Evolutionary conservation across 2,329 filamentous ascomycete genomes (phyloP).

Genomic region (Cytospora mali): DNA sequence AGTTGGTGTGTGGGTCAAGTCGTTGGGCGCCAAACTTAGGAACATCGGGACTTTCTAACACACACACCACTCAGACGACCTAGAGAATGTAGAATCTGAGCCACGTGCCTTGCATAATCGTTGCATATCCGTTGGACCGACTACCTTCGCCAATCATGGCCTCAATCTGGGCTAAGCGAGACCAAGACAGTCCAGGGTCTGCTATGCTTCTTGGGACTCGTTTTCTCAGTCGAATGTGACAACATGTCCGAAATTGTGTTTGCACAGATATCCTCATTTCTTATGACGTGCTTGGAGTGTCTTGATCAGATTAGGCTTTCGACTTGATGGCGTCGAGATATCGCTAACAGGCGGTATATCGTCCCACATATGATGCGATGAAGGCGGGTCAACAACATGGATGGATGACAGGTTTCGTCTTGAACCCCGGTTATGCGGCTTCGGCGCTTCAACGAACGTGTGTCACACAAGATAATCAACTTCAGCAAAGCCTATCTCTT

Average conservation of each 20-base stretch:
- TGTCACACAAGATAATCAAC: constrained; percentile 6
- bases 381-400: neutral
- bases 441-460: constrained; percentile 7
- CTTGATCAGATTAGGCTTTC: neutral
- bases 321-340: neutral
- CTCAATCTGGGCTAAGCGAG: neutral
- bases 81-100: too few relatives aligned
- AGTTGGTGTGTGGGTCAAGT: neutral
- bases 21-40: constrained; percentile 11
- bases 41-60: neutral
- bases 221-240: too few relatives aligned
- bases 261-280: neutral
- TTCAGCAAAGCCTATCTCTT: neutral
- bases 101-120: neutral
- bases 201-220: too few relatives aligned
- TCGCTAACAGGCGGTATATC: neutral
- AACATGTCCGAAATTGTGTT: neutral
- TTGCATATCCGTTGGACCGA: neutral
- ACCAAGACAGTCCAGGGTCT: neutral
- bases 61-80: neutral
- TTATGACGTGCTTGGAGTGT: neutral
- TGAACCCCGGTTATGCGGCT: neutral
- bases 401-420: neutral
- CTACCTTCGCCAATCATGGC: neutral
- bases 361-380: too few relatives aligned